These are phyloP conservation scores for Urtica urens DNA, from an alignment of 306 rosid genomes.

Conservation along the genomic window DNA sequence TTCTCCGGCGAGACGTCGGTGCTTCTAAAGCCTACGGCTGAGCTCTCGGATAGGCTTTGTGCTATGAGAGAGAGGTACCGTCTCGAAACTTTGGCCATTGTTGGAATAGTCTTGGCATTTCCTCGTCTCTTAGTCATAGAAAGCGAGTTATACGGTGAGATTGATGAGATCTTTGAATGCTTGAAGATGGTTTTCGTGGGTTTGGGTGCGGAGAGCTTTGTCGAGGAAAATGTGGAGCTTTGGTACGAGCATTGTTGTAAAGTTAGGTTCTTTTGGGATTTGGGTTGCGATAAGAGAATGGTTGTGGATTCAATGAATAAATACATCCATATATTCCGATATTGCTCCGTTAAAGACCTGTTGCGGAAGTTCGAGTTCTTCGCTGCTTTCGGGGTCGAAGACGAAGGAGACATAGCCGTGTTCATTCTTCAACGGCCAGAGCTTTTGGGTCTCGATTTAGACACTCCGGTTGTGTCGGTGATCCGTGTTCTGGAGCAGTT, in stretches of 20 bases:
- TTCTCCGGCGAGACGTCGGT: conserved; percentile 31
- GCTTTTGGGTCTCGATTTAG: conserved; percentile 42
- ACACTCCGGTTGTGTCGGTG: conserved; percentile 29
- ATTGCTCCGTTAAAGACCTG: conserved; percentile 34
- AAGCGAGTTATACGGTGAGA: conserved; percentile 4
- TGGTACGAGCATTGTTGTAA: conserved; percentile 52
- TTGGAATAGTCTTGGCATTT: conserved; percentile 57
- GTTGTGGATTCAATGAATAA: conserved; percentile 30
- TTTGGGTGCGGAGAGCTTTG: conserved; percentile 33
- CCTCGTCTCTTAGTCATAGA: conserved; percentile 38
- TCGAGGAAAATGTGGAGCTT: conserved; percentile 49
- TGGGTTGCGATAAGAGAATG: conserved; percentile 33
- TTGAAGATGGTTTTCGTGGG: conserved; percentile 36
- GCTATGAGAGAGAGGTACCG: conserved; percentile 34
- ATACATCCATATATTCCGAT: conserved; percentile 34
- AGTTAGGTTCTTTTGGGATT: conserved; percentile 48
- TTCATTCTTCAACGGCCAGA: conserved; percentile 40
- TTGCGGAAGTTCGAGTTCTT: conserved; percentile 32
- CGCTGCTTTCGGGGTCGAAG: conserved; percentile 37
- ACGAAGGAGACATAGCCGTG: conserved; percentile 34
- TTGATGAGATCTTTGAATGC: conserved; percentile 33
- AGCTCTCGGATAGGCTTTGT: conserved; percentile 34
- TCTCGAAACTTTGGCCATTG: conserved; percentile 36
- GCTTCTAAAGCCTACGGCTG: conserved; percentile 24
- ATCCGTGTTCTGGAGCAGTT: conserved; percentile 49